Evolutionary conservation across 1,139 yeast species (phyloP).

Genomic region (Debaryomycetaceae sp.): DNA sequence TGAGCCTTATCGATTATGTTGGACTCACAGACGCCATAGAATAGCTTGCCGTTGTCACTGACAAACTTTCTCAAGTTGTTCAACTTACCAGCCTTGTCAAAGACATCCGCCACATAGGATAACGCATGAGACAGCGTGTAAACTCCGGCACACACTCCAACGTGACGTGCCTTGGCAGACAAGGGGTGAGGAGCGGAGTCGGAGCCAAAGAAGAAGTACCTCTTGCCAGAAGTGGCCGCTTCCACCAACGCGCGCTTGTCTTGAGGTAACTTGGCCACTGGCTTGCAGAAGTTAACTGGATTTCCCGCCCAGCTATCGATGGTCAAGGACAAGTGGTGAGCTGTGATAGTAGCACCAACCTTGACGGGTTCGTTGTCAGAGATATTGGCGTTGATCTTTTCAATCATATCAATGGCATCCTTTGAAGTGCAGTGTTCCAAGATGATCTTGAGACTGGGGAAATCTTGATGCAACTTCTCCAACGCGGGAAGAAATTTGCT

Average conservation of each 20-base stretch:
- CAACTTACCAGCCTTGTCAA: conserved; percentile 61
- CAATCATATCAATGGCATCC: conserved; percentile 77
- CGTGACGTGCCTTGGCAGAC: conserved; percentile 66
- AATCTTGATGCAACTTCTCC: conserved; percentile 67
- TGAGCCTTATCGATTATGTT: conserved; percentile 43
- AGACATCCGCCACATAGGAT: conserved; percentile 81
- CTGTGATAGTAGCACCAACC: conserved; percentile 93
- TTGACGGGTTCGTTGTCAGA: conserved; percentile 38
- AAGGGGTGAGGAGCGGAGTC: conserved; percentile 97
- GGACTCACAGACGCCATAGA: conserved; percentile 53
- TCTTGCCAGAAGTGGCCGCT: conserved; percentile 91
- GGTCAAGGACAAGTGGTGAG: conserved; percentile 85
- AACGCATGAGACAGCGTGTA: conserved; percentile 84
- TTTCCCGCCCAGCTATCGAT: conserved; percentile 97
- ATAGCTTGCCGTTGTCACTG: conserved; percentile 63
- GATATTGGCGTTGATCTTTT: conserved; percentile 57
- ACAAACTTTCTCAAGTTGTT: conserved; percentile 72
- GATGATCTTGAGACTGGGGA: conserved; percentile 83
- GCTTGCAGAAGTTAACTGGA: conserved; percentile 92
- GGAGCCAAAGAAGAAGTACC: conserved; percentile 93
- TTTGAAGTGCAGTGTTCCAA: conserved; percentile 94
- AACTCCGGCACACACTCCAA: conserved; percentile 95
- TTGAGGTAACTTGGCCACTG: conserved; percentile 89
- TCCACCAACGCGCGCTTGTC: conserved; percentile 75
- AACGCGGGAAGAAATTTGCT: conserved; percentile 90